phyloP scores from a whole-genome alignment of 2,329 filamentous ascomycete genomes.

The Cercospora sesami region DNA sequence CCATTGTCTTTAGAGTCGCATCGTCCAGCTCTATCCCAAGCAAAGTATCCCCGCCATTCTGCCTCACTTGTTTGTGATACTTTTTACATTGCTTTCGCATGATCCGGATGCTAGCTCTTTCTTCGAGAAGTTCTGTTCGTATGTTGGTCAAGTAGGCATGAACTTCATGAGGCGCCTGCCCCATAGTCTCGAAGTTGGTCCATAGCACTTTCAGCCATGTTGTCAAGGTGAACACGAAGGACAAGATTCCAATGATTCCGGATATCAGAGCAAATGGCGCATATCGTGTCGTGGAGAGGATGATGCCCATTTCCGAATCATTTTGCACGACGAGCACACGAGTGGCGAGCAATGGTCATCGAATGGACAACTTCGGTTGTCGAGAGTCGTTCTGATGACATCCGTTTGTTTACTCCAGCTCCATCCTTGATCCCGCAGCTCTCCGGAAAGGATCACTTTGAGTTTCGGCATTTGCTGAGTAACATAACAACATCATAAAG shows the following conservation, averaged over 20 bases:
- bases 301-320: conserved; percentile 32
- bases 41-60: conserved; percentile 27
- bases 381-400: background rate
- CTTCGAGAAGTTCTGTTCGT: conserved; percentile 45
- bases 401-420: background rate
- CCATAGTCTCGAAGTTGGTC: conserved; percentile 43
- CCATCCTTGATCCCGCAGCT: background rate
- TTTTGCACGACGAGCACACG: background rate
- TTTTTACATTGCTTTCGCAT: conserved; percentile 27
- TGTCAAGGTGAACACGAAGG: conserved; percentile 47
- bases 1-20: conserved; percentile 41
- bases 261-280: conserved; percentile 41
- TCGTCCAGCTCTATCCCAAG: conserved; percentile 38
- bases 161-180: conserved; percentile 43
- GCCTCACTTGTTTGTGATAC: conserved; percentile 18
- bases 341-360: background rate
- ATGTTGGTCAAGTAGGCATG: conserved; percentile 44
- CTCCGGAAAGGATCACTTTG: background rate
- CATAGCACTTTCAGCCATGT: conserved; percentile 47
- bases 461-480: background rate
- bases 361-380: background rate
- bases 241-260: conserved; percentile 45
- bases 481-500: no score
- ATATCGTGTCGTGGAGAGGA: conserved; percentile 35
- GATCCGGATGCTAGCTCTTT: conserved; percentile 40